Evolutionary conservation across 495 filamentous ascomycete genomes (phyloP), one percentile per base, ranked within the genome.

Genomic region (Penicillium lagena): DNA sequence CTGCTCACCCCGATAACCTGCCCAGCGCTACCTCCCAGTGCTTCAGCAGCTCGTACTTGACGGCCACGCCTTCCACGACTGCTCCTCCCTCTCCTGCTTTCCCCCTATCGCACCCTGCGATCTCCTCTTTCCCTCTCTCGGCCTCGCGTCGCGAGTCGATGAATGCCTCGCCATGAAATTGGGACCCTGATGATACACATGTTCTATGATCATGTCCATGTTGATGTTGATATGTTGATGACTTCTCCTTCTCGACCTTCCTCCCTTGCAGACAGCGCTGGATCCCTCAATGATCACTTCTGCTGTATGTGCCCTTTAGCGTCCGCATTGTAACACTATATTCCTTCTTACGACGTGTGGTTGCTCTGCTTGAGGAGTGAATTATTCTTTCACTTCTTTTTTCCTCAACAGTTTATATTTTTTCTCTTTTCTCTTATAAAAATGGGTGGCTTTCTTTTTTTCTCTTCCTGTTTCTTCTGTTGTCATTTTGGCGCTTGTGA

Each of bases 71-170:
- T 6, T 60, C 66, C 0, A 55, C 52, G 34, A 70, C 68, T 0
- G 58, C 62, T 1, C 70, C 70, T 28, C 63, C 70, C 8, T 72
- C 69, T 8, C 69, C 69, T 12, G 53, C 62, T 15, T 69, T 67
- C 36, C 49, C 53, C 12, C 54, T 52, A 6, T 56, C 58, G 1
- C 58, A 58, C n/a, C n/a, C 41, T 7, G 22, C 22, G 2, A 22
- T 22, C 22, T 51, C 58, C 10, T 56, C 64, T 0, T 67, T 65
- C 33, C 56, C 59, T 35, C 58, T 52, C 29, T 46, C 66, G 0
- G 27, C 46, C 9, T 65, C 60, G 27, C 62, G 62, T 38, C 66
- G 59, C 12, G 58, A 51, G 34, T 69, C 68, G 35, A 17, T 62
- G 36, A 57, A 57, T 28, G 54, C 55, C 10, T 64, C 63, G 15